Conservation (phyloP, 768 basidiomycete genomes). For the Tubosaeta sp. region DNA sequence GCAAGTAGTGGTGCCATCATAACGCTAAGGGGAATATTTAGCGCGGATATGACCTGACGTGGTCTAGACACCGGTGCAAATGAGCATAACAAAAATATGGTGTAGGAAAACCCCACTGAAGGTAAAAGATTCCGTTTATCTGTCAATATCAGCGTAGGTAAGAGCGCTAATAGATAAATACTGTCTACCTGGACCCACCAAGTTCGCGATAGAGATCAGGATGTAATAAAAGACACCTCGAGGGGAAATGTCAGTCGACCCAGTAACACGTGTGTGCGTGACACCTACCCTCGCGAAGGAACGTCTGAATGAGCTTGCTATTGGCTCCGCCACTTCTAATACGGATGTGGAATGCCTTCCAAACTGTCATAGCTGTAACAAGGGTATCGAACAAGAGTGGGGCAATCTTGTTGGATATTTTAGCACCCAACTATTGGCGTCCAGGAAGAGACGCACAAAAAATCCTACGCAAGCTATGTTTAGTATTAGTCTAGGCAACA, state of each 20-base stretch:
- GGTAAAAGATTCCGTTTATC: constrained; percentile 82
- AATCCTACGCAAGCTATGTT: constrained; percentile 38
- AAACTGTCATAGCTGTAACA: constrained; percentile 75
- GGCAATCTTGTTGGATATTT: constrained; percentile 52
- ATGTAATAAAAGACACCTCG: constrained; percentile 78
- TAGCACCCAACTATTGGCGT: constrained; percentile 1
- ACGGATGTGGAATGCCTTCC: constrained; percentile 75
- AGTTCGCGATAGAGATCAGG: constrained; percentile 80
- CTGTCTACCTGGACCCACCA: constrained; percentile 35
- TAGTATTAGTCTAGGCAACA: constrained; percentile 1
- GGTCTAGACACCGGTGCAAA: constrained; percentile 43
- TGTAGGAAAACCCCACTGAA: constrained; percentile 53
- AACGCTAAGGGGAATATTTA: constrained; percentile 80
- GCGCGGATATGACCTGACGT: constrained; percentile 76
- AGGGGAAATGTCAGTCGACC: neutral
- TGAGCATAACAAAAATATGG: neutral
- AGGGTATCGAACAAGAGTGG: constrained; percentile 79
- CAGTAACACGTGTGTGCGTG: constrained; percentile 1
- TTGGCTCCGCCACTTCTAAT: constrained; percentile 71
- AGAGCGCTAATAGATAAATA: constrained; percentile 1
- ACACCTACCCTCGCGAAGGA: constrained; percentile 67
- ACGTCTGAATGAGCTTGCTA: constrained; percentile 78
- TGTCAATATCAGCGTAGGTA: constrained; percentile 10
- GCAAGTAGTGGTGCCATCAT: constrained; percentile 80
- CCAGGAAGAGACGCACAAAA: constrained; percentile 42